Evolutionary conservation across 108 stramenopile genomes (phyloP).

Genomic region (Fistulifera pelliculosa): DNA sequence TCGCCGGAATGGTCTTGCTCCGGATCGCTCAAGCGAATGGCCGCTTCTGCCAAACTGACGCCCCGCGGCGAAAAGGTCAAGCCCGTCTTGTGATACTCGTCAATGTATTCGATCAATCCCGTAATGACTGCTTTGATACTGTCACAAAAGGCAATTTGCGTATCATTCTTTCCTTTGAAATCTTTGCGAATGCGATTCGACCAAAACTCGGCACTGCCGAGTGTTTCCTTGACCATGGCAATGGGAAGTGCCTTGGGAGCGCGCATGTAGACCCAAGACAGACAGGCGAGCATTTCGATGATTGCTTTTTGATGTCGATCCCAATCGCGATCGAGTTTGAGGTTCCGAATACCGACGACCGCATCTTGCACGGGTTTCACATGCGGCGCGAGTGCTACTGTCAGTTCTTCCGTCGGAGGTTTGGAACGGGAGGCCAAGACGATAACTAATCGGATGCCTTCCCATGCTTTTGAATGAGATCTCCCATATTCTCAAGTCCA

Average conservation of each 20-base stretch:
- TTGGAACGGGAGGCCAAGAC: constrained; percentile 58
- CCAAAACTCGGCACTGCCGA: constrained; percentile 91
- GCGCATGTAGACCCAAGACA: constrained; percentile 62
- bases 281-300: constrained; percentile 61
- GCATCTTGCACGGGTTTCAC: constrained; percentile 54
- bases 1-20: constrained; percentile 3
- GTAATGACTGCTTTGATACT: constrained; percentile 64
- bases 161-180: constrained; percentile 75
- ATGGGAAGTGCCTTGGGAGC: constrained; percentile 56
- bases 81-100: constrained; percentile 86
- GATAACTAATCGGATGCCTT: constrained; percentile 49
- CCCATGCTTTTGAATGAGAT: constrained; percentile 39
- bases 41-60: constrained; percentile 62
- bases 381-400: constrained; percentile 39
- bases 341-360: constrained; percentile 39
- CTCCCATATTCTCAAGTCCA: constrained; percentile 48
- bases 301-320: constrained; percentile 73
- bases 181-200: constrained; percentile 92
- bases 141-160: constrained; percentile 86
- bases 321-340: constrained; percentile 61
- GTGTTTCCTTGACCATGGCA: constrained; percentile 67
- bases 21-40: constrained; percentile 31
- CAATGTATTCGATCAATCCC: constrained; percentile 78
- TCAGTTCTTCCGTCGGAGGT: constrained; percentile 35
- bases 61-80: constrained; percentile 84